Evolutionary conservation across 2,329 filamentous ascomycete species (phyloP).

Genomic region (Grosmannia clavigera): DNA sequence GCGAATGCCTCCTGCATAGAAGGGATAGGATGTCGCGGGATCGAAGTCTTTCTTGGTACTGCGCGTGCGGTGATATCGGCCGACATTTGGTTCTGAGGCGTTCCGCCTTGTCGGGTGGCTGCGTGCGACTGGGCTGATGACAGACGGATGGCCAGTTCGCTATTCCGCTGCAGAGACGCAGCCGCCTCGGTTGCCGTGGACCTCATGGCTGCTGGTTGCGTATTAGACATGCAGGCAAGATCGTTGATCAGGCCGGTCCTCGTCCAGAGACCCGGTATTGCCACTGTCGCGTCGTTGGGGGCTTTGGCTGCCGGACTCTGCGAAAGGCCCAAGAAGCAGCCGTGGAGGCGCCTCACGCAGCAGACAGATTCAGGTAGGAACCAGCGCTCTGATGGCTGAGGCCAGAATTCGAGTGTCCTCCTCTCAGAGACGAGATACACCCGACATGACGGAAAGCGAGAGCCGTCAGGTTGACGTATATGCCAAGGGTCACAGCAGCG

Average conservation of each 20-base stretch:
- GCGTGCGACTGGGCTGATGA: conserved; percentile 8
- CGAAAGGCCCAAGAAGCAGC: neutral
- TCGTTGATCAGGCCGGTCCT: neutral
- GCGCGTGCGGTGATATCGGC: neutral
- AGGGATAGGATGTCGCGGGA: conserved; percentile 53
- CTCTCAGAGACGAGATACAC: conserved; percentile 1
- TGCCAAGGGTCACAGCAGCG: neutral
- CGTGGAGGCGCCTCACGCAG: neutral
- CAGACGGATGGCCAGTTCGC: conserved; percentile 15
- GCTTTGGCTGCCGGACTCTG: neutral
- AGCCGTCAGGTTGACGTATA: neutral
- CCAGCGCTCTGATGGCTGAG: neutral
- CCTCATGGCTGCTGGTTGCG: conserved; percentile 12
- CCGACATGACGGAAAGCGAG: conserved; percentile 1
- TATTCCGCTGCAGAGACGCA: conserved; percentile 12
- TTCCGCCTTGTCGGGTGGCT: neutral
- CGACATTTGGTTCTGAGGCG: conserved; percentile 1
- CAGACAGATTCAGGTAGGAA: neutral
- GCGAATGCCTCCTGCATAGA: conserved; percentile 73
- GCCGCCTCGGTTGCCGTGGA: conserved; percentile 10
- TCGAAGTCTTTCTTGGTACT: conserved; percentile 7
- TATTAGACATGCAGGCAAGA: neutral
- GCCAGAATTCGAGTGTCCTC: neutral
- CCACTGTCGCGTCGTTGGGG: neutral
- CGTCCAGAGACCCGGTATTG: neutral